Evolutionary conservation across 2,329 filamentous ascomycete species (phyloP).

Genomic region (Calonectria leucothoes): DNA sequence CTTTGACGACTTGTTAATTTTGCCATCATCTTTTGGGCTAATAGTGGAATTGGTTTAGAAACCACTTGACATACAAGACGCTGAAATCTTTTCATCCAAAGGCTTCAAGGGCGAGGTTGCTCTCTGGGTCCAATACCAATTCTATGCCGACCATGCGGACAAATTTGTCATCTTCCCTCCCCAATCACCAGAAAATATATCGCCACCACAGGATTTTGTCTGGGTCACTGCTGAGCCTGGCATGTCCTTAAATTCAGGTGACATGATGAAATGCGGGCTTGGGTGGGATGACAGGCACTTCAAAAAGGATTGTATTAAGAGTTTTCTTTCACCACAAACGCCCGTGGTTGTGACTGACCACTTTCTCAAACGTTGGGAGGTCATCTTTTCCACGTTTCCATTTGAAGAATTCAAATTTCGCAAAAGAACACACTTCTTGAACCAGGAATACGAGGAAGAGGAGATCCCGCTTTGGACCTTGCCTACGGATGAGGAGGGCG

Average conservation of each 20-base stretch:
- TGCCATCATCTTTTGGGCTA: not conserved
- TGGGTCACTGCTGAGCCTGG: not conserved
- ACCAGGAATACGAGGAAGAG: not conserved
- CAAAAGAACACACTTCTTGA: not conserved
- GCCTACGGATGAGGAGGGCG: not conserved
- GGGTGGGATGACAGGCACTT: not conserved
- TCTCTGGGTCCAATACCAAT: slow-evolving; percentile 12
- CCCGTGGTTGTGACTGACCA: not conserved
- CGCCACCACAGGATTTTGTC: not conserved
- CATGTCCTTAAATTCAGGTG: not conserved
- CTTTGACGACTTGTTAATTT: not conserved
- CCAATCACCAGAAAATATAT: not conserved
- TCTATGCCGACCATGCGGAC: not conserved
- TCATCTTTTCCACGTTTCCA: not conserved
- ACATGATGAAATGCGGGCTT: not conserved
- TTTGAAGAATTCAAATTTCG: not conserved
- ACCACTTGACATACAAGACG: slow-evolving; percentile 28
- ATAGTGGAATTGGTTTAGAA: slow-evolving; percentile 15
- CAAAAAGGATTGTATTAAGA: not conserved
- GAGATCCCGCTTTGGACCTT: not conserved
- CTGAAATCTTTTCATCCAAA: not conserved
- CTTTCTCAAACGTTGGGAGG: not conserved
- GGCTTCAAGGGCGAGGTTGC: slow-evolving; percentile 22
- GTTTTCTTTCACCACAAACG: not conserved
- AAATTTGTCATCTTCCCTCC: not conserved